phyloP scores from a whole-genome alignment of 78 protist species.

The Polysphondylium violaceum region DNA sequence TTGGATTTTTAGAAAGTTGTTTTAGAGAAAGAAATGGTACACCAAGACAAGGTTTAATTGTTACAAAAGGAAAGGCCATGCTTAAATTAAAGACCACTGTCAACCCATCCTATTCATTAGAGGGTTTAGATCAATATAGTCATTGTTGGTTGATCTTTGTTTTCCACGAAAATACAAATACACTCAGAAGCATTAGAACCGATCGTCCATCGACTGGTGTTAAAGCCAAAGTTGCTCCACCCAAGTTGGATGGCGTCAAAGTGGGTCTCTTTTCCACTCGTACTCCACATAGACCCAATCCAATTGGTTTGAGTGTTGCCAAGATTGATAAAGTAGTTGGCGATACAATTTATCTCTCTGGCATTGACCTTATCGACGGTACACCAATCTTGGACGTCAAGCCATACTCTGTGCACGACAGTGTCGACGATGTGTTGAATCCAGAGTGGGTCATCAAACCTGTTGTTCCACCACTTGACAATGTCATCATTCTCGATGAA shows the following conservation, averaged over 20 bases:
- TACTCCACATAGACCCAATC: conserved; percentile 81
- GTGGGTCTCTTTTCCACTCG: conserved; percentile 81
- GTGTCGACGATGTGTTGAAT: conserved; percentile 10
- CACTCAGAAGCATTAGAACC: conserved; percentile 35
- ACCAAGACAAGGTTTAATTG: conserved; percentile 82
- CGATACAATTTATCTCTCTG: conserved; percentile 44
- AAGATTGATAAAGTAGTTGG: conserved; percentile 77
- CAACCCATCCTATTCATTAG: conserved; percentile 47
- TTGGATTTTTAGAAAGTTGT: conserved; percentile 76
- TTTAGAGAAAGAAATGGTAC: conserved; percentile 83
- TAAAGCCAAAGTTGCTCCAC: conserved; percentile 81
- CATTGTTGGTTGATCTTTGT: conserved; percentile 90
- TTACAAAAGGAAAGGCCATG: conserved; percentile 66
- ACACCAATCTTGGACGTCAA: conserved; percentile 90
- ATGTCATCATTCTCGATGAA: conserved; percentile 9
- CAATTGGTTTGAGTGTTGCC: conserved; percentile 70
- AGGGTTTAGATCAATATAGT: conserved; percentile 77
- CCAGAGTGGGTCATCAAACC: conserved; percentile 57
- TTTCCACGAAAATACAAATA: conserved; percentile 80
- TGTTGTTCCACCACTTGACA: conserved; percentile 37
- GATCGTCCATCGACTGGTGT: conserved; percentile 72
- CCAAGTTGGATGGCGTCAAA: conserved; percentile 70
- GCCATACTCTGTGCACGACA: conserved; percentile 81
- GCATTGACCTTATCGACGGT: conserved; percentile 80
- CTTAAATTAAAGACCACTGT: conserved; percentile 15